These are phyloP conservation scores for Sporisorium exsertum DNA, from an alignment of 1,284 basidiomycete genomes.

Conservation along the genomic window DNA sequence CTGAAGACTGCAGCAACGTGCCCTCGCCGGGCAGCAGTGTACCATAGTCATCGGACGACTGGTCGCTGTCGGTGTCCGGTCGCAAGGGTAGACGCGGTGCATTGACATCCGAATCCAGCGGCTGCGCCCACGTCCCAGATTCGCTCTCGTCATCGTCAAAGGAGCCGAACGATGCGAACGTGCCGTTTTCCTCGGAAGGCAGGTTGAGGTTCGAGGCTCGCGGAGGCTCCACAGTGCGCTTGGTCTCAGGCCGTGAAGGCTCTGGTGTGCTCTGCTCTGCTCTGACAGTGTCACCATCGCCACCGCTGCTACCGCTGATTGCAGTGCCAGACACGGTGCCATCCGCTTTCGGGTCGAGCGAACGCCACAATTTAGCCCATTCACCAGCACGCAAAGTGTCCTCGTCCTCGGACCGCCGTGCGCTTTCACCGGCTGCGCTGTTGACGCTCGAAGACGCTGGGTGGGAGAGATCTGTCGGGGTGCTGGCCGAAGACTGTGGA, in stretches of 20 bases:
- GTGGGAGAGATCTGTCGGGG: constrained; percentile 25
- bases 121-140: constrained; percentile 65
- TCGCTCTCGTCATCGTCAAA: constrained; percentile 61
- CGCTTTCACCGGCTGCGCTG: background rate
- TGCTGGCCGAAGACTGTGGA: constrained; percentile 30
- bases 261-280: constrained; percentile 47
- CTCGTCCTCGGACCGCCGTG: constrained; percentile 50
- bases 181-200: constrained; percentile 51
- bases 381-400: constrained; percentile 56
- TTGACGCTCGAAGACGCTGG: constrained; percentile 2
- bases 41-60: constrained; percentile 25
- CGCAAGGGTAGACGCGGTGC: constrained; percentile 42
- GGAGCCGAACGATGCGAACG: constrained; percentile 53
- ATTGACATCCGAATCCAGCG: constrained; percentile 50
- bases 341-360: constrained; percentile 23
- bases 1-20: constrained; percentile 22
- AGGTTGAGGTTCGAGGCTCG: constrained; percentile 22
- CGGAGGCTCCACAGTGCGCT: constrained; percentile 7
- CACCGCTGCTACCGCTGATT: constrained; percentile 44
- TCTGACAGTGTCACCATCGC: constrained; percentile 46
- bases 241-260: constrained; percentile 27
- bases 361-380: constrained; percentile 49
- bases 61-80: constrained; percentile 12
- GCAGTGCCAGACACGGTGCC: constrained; percentile 32
- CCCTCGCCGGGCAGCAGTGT: constrained; percentile 43